Percentiles rank a stretch among this genome's conserved stretches.
Evolutionary conservation across 768 basidiomycete species (phyloP).

Genomic region (Neoboletus brunneissimus): DNA sequence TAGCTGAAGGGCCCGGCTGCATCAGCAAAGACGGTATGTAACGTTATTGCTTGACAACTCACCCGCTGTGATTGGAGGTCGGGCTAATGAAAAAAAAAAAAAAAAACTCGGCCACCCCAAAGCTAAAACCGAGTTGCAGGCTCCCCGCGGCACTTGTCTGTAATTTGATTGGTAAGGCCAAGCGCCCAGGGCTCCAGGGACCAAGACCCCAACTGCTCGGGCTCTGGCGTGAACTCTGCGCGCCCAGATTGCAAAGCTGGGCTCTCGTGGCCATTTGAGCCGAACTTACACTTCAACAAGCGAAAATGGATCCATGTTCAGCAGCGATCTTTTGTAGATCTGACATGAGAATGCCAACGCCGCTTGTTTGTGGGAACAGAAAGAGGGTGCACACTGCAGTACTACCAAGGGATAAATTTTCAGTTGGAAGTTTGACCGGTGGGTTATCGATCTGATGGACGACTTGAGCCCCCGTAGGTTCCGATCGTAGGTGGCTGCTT

Average conservation of each 20-base stretch:
- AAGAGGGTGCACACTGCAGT: neutral
- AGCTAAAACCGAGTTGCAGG: neutral
- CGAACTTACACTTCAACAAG: too few relatives aligned
- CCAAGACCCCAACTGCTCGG: neutral
- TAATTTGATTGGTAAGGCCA: neutral
- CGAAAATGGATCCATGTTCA: neutral
- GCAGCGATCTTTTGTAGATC: neutral
- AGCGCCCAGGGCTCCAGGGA: neutral
- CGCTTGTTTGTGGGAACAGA: neutral
- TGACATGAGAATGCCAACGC: neutral
- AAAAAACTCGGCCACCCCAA: neutral
- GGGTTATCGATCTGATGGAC: neutral
- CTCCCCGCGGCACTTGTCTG: neutral
- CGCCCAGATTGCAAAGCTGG: too few relatives aligned
- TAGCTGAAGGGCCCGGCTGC: neutral
- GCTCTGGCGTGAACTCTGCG: neutral
- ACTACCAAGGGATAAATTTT: too few relatives aligned
- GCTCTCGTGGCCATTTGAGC: too few relatives aligned
- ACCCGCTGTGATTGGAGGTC: neutral
- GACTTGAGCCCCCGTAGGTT: neutral
- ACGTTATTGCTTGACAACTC: neutral
- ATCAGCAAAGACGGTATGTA: neutral
- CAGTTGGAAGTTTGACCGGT: neutral
- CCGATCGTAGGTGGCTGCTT: too few relatives aligned
- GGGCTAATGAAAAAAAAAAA: neutral